A percentile compares a stretch with the other conserved stretches of the same genome.
These are phyloP conservation scores for Sporothrix schenckii DNA, from an alignment of 2,329 filamentous ascomycete species.

Conservation along the genomic window DNA sequence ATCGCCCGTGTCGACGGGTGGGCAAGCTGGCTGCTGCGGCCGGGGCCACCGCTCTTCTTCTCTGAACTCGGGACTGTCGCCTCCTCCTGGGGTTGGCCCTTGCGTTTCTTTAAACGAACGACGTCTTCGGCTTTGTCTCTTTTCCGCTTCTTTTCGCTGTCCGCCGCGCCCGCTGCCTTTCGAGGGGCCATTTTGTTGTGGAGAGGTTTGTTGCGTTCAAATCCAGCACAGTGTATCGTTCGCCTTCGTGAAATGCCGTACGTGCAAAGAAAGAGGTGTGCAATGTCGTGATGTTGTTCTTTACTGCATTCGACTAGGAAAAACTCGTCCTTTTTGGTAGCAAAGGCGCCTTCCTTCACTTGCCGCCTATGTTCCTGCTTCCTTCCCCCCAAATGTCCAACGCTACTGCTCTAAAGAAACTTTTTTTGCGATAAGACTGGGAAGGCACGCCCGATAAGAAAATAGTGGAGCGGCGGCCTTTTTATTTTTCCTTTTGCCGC, in stretches of 20 bases:
- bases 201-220: background rate
- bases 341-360: slow-evolving; percentile 7
- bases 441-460: slow-evolving; percentile 34
- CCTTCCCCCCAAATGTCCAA: slow-evolving; percentile 11
- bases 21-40: slow-evolving; percentile 16
- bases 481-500: slow-evolving; percentile 33
- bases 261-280: background rate
- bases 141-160: slow-evolving; percentile 42
- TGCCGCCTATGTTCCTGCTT: background rate
- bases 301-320: slow-evolving; percentile 1
- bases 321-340: slow-evolving; percentile 17
- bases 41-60: background rate
- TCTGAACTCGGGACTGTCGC: background rate
- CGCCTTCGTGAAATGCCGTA: background rate
- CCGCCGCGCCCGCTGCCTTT: slow-evolving; percentile 40
- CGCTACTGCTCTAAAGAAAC: slow-evolving; percentile 26
- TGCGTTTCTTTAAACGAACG: slow-evolving; percentile 35
- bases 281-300: slow-evolving; percentile 1
- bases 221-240: too few species aligned
- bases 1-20: slow-evolving; percentile 24
- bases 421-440: slow-evolving; percentile 35
- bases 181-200: slow-evolving; percentile 33
- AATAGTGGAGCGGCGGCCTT: slow-evolving; percentile 27
- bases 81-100: slow-evolving; percentile 29
- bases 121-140: slow-evolving; percentile 41